Evolutionary conservation across 169 alveolate species (phyloP), one percentile per base, ranked within the genome.

Genomic region (Condylostoma magnum): DNA sequence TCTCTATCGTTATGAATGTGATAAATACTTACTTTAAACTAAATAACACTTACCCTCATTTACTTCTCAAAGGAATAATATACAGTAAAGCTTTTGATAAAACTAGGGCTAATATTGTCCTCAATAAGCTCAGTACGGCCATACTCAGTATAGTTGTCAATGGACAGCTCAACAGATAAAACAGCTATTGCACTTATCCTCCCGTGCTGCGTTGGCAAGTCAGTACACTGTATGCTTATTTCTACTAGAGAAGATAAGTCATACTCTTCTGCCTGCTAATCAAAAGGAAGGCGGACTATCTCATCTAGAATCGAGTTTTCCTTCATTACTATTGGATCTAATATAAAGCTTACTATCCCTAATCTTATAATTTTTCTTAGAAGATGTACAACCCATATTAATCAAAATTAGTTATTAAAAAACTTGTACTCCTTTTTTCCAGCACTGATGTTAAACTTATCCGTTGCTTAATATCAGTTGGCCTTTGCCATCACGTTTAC

Each of bases 71-170:
- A 79, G 27, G 67, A 60, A 48, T 87, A 87, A 28, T 71, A 66
- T n/a, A 87, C 78, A 4, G 68, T 43, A 47, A 87, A 83, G 27
- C 79, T 41, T 46, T 75, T 82, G 12, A 83, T 56, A 52, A 82
- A 87, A 46, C 74, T 51, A 4, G 90, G 90, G 53, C 78, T 80
- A 18, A 66, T 73, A 48, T 56, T 76, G 41, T 65, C 77, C 50
- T 68, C 77, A n/a, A 55, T 68, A 6, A 79, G 76, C 58, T 88
- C 94, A 41, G 94, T 88, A 10, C 86, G 41, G 20, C 85, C 90
- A 12, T 52, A 2, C 27, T 72, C 65, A 3, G 22, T 22, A 27
- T 20, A 63, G 8, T 63, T 8, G 4, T 20, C 50, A 2, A 2
- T n/a, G 0, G 8, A 36, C 12, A 43, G 46, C 3, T 67, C 66